Evolutionary conservation across 2,329 filamentous ascomycete species (phyloP).

Genomic region (Penicillium paneum): DNA sequence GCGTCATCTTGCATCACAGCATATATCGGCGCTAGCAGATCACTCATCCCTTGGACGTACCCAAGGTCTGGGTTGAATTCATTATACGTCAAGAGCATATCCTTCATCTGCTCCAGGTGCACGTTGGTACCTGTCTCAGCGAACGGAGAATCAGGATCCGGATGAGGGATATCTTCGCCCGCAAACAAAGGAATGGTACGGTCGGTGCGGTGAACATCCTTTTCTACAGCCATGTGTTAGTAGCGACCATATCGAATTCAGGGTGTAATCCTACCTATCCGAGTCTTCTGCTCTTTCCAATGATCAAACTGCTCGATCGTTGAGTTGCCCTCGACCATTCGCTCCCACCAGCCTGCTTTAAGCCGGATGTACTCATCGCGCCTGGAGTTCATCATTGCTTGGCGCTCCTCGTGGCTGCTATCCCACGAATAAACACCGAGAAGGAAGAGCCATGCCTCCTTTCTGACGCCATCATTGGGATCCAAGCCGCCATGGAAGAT

Average conservation of each 20-base stretch:
- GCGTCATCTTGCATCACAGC: slow-evolving; percentile 97
- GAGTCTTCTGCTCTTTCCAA: slow-evolving; percentile 90
- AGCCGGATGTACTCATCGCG: slow-evolving; percentile 91
- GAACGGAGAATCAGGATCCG: slow-evolving; percentile 92
- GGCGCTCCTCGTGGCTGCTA: slow-evolving; percentile 79
- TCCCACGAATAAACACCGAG: slow-evolving; percentile 93
- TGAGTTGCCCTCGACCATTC: slow-evolving; percentile 76
- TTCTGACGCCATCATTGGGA: slow-evolving; percentile 83
- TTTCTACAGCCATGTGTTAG: slow-evolving; percentile 64
- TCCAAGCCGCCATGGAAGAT: slow-evolving; percentile 93
- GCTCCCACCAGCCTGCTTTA: slow-evolving; percentile 95
- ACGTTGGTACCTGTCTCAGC: slow-evolving; percentile 91
- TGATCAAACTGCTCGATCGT: slow-evolving; percentile 82
- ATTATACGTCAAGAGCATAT: slow-evolving; percentile 97
- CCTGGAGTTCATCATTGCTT: slow-evolving; percentile 75
- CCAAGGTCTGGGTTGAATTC: slow-evolving; percentile 94
- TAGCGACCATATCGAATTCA: slow-evolving; percentile 4
- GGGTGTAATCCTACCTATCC: slow-evolving; percentile 71
- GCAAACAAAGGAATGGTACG: slow-evolving; percentile 92
- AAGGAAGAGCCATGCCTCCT: slow-evolving; percentile 94
- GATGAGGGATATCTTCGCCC: slow-evolving; percentile 93
- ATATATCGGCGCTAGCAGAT: slow-evolving; percentile 91
- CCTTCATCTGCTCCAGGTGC: slow-evolving; percentile 97
- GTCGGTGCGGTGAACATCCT: slow-evolving; percentile 96
- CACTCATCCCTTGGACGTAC: slow-evolving; percentile 98